Conservation (phyloP, 2,329 filamentous ascomycete genomes). For the Triangularia verruculosa region DNA sequence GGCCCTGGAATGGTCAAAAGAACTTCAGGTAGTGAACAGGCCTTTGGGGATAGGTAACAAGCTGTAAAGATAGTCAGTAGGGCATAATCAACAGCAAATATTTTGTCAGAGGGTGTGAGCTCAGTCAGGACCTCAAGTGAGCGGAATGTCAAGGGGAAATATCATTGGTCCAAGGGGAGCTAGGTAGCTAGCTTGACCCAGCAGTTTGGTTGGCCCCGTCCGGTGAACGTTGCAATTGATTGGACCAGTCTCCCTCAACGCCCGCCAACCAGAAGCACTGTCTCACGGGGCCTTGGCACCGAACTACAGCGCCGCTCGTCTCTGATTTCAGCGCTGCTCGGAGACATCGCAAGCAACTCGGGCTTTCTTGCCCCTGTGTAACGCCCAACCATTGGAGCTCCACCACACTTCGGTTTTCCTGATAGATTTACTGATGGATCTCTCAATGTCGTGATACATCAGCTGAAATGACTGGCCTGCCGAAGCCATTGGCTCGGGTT, state of each 20-base stretch:
- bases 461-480: background rate
- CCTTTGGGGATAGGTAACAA: no score
- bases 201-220: conserved; percentile 2
- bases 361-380: background rate
- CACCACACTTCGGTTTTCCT: background rate
- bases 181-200: conserved; percentile 5
- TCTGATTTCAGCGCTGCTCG: background rate
- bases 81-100: no score
- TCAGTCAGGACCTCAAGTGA: background rate
- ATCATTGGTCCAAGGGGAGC: background rate
- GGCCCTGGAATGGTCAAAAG: no score
- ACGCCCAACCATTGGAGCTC: background rate
- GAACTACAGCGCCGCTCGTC: background rate
- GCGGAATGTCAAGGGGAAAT: background rate
- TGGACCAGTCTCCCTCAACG: background rate
- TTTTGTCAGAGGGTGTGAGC: no score
- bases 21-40: no score
- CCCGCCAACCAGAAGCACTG: background rate
- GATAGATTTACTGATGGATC: background rate
- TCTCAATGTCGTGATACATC: background rate
- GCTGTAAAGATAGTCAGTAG: no score
- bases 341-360: background rate
- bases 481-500: background rate
- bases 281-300: conserved; percentile 3
- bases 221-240: conserved; percentile 1